These are phyloP conservation scores for Scheffersomyces spartinae DNA, from an alignment of 805 yeast genomes.

Conservation along the genomic window DNA sequence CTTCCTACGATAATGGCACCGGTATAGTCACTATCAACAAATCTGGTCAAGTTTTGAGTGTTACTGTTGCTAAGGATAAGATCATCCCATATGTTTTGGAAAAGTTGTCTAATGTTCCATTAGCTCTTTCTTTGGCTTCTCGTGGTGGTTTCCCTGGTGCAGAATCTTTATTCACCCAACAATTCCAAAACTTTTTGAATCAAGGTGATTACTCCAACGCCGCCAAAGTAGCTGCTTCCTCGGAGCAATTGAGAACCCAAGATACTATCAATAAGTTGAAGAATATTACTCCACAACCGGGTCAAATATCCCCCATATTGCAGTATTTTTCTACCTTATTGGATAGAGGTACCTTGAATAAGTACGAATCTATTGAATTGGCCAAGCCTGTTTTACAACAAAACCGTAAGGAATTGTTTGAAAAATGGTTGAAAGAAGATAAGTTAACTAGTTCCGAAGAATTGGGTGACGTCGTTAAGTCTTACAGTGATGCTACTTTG, in stretches of 20 bases:
- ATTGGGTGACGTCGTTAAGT: constrained; percentile 90
- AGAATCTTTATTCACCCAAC: constrained; percentile 81
- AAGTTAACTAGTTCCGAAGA: constrained; percentile 94
- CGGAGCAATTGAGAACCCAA: constrained; percentile 85
- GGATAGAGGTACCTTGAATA: constrained; percentile 87
- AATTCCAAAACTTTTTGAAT: constrained; percentile 73
- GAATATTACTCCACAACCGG: constrained; percentile 83
- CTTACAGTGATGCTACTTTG: constrained; percentile 63
- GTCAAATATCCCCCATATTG: constrained; percentile 87
- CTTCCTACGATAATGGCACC: constrained; percentile 54
- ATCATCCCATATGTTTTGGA: constrained; percentile 83
- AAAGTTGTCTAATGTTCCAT: constrained; percentile 72
- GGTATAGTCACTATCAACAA: constrained; percentile 93
- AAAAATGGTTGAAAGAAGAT: constrained; percentile 93
- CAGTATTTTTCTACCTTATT: constrained; percentile 85
- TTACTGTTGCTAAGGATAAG: constrained; percentile 74
- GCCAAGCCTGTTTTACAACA: constrained; percentile 94
- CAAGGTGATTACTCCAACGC: constrained; percentile 87
- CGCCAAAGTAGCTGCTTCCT: constrained; percentile 93
- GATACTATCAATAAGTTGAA: constrained; percentile 90
- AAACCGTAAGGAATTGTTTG: constrained; percentile 85
- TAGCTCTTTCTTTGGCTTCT: constrained; percentile 82
- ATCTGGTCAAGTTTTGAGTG: constrained; percentile 89
- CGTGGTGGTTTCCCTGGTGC: constrained; percentile 98
- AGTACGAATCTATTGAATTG: constrained; percentile 86